Base-by-base conservation (phyloP, 352 stramenopile genomes). In the Phytophthora agathidicida region DNA sequence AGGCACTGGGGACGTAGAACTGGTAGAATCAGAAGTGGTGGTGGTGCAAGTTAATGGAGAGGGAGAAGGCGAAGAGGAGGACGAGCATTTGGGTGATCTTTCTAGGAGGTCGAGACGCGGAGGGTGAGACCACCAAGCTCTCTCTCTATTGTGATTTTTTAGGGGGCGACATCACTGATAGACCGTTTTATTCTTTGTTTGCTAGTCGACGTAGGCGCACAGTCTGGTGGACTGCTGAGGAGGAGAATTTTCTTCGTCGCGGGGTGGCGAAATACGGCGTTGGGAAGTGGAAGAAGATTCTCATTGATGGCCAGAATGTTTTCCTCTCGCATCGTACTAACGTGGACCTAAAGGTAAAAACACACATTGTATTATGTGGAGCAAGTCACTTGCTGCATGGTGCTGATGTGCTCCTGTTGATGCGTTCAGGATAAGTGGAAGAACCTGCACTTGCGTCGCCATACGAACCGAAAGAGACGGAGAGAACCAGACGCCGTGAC, bases 331-430 rank as follows among this genome's bases (percentile, higher is more conserved):
- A 80, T 32, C 65, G 81, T 24, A 91, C 75, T 0, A 88, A 89
- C 27, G 66, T 85, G 10, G 78, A 91, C 48, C 60, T 91, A 19
- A 91, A 91, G 75, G 78, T 88, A 26, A 42, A 35, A 42, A 30
- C 24, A n/a, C 24, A 28, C 19, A n/a, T 33, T 19, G 37, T 20
- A 32, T 10, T 10, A 6, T 16, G 4, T 31, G 28, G 24, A 23
- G 20, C 28, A 11, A 38, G n/a, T n/a, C n/a, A n/a, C n/a, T n/a
- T n/a, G n/a, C n/a, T n/a, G n/a, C 27, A 7, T 5, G 9, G 22
- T 31, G n/a, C n/a, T n/a, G n/a, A n/a, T n/a, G n/a, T n/a, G n/a
- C n/a, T 44, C 3, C 1, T 52, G 30, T 16, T 44, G 50, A 8
- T 41, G 16, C 2, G 32, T 58, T 31, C 44, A 84, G 74, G 74